phyloP scores from a whole-genome alignment of 345 rosid species.

The Corchorus capsularis region DNA sequence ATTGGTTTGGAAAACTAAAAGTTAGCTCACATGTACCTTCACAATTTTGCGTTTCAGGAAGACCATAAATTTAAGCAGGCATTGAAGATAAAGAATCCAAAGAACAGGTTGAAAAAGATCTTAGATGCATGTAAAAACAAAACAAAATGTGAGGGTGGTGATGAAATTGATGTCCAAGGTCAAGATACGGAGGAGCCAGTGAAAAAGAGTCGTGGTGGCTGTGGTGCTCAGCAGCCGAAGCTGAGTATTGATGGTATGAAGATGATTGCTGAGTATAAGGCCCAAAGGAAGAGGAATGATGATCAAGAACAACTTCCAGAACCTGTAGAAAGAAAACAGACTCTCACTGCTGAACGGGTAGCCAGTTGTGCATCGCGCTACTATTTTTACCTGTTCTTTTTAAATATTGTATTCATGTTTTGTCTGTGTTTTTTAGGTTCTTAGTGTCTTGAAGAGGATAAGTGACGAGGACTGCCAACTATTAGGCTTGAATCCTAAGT shows the following conservation, averaged over 20 bases:
- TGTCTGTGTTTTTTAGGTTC: slow-evolving; percentile 52
- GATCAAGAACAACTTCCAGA: slow-evolving; percentile 95
- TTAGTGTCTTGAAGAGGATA: slow-evolving; percentile 90
- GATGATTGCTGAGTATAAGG: slow-evolving; percentile 89
- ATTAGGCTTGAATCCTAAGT: slow-evolving; percentile 88
- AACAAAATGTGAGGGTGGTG: slow-evolving; percentile 88
- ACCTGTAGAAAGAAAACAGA: slow-evolving; percentile 93
- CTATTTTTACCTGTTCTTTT: slow-evolving; percentile 34
- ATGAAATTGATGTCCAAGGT: slow-evolving; percentile 65
- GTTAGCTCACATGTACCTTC: background rate
- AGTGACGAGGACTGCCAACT: slow-evolving; percentile 90
- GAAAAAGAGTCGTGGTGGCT: slow-evolving; percentile 85
- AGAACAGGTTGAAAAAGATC: slow-evolving; percentile 82
- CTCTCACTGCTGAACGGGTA: slow-evolving; percentile 92
- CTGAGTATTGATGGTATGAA: slow-evolving; percentile 94
- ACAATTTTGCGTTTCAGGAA: slow-evolving; percentile 54
- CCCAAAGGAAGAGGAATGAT: slow-evolving; percentile 71
- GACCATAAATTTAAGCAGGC: slow-evolving; percentile 97
- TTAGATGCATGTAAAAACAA: slow-evolving; percentile 90
- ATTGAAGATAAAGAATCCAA: slow-evolving; percentile 87
- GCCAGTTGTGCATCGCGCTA: background rate
- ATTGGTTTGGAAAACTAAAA: background rate
- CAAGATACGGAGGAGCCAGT: slow-evolving; percentile 78
- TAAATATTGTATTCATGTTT: background rate
- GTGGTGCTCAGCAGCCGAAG: slow-evolving; percentile 91